A percentile compares a stretch with the other conserved stretches of the same genome.
Evolutionary conservation across 2,329 filamentous ascomycete genomes (phyloP).

Genomic region (Cytospora schulzeri): DNA sequence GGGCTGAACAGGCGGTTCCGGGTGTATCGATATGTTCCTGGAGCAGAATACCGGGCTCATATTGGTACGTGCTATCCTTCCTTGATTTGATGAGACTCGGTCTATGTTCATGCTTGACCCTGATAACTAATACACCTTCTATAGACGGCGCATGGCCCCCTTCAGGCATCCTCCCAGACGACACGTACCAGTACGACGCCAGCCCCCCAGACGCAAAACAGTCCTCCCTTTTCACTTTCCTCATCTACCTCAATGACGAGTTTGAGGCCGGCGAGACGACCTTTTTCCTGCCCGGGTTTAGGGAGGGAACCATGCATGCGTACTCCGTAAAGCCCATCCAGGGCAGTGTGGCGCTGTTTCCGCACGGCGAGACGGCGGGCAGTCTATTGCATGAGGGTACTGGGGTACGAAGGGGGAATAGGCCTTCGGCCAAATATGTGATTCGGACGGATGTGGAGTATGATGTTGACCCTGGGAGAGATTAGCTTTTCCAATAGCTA

Average conservation of each 20-base stretch:
- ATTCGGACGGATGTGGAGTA: slow-evolving; percentile 73
- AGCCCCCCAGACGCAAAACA: slow-evolving; percentile 62
- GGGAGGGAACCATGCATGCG: slow-evolving; percentile 68
- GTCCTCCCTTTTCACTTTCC: slow-evolving; percentile 69
- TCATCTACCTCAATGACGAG: slow-evolving; percentile 37
- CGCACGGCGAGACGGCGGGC: slow-evolving; percentile 67
- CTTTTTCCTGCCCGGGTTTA: slow-evolving; percentile 61
- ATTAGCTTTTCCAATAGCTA: neutral
- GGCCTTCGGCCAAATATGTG: slow-evolving; percentile 59
- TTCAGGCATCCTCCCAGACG: slow-evolving; percentile 60
- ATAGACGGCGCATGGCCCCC: slow-evolving; percentile 71
- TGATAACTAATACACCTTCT: neutral
- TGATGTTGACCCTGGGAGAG: slow-evolving; percentile 51
- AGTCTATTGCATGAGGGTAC: slow-evolving; percentile 71
- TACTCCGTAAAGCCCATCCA: slow-evolving; percentile 70
- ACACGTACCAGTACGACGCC: slow-evolving; percentile 66
- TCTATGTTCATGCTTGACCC: neutral
- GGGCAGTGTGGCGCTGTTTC: slow-evolving; percentile 69
- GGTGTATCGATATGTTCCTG: slow-evolving; percentile 72
- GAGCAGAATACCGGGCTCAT: slow-evolving; percentile 71
- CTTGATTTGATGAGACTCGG: neutral
- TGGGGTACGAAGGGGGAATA: slow-evolving; percentile 61
- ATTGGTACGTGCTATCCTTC: slow-evolving; percentile 44
- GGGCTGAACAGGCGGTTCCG: slow-evolving; percentile 71
- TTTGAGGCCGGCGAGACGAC: slow-evolving; percentile 30